Evolutionary conservation across 257 asterid genomes (phyloP).

Genomic region (Solanum tarijense): DNA sequence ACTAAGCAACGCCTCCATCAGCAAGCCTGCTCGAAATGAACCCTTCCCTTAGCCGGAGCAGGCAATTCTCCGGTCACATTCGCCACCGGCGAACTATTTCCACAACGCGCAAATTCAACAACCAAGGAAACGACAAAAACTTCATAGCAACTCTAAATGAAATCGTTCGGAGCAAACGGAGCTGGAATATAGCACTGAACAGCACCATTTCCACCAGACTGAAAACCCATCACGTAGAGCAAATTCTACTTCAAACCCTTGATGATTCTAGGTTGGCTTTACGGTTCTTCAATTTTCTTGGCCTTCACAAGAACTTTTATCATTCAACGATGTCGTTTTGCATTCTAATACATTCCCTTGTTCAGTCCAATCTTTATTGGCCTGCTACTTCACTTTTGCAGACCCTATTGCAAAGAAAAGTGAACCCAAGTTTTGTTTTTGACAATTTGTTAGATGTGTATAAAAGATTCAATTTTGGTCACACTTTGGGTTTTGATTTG

Average conservation of each 20-base stretch:
- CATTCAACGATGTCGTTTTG: slow-evolving; percentile 80
- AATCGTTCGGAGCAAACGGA: slow-evolving; percentile 54
- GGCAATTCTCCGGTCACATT: background rate
- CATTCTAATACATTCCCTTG: slow-evolving; percentile 67
- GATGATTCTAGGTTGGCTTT: slow-evolving; percentile 69
- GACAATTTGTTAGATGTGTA: slow-evolving; percentile 33
- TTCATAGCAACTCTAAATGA: slow-evolving; percentile 44
- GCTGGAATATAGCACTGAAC: slow-evolving; percentile 51
- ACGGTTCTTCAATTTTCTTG: slow-evolving; percentile 87
- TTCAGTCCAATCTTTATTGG: slow-evolving; percentile 67
- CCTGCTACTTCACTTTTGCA: slow-evolving; percentile 84
- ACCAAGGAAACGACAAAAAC: slow-evolving; percentile 40
- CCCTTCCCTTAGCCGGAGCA: background rate
- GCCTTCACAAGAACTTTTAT: slow-evolving; percentile 62
- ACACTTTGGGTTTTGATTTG: slow-evolving; percentile 65
- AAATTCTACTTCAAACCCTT: slow-evolving; percentile 44
- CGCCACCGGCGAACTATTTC: background rate
- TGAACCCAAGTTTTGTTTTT: slow-evolving; percentile 40
- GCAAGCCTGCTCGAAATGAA: slow-evolving; percentile 8
- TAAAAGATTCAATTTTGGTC: slow-evolving; percentile 32
- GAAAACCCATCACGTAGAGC: slow-evolving; percentile 47
- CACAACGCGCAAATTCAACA: background rate
- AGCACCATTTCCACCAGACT: slow-evolving; percentile 38
- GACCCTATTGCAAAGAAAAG: slow-evolving; percentile 53
- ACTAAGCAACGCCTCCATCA: background rate